phyloP scores from a whole-genome alignment of 805 yeast species.

The Lipomyces starkeyi region DNA sequence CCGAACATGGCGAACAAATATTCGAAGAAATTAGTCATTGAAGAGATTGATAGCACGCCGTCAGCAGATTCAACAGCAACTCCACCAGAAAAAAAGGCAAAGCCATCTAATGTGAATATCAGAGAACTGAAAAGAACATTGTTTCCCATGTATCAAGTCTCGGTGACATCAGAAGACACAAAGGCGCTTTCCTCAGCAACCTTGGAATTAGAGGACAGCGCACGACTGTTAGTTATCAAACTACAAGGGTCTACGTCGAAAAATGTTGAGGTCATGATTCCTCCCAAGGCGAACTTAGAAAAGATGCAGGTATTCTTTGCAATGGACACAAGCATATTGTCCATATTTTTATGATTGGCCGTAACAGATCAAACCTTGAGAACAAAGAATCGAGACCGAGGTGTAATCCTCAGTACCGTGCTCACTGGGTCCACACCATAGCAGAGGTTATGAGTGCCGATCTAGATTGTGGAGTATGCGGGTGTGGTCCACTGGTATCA shows the following conservation, averaged over 20 bases:
- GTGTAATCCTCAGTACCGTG: neutral
- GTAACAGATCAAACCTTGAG: neutral
- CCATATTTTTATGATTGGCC: slow-evolving; percentile 24
- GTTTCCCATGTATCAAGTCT: slow-evolving; percentile 16
- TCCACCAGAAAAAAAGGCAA: neutral
- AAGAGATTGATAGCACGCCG: slow-evolving; percentile 10
- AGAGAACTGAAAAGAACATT: slow-evolving; percentile 14
- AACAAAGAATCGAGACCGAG: neutral
- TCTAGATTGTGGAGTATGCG: neutral
- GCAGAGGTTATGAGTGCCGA: neutral
- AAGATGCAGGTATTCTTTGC: slow-evolving; percentile 20
- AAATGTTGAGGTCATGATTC: slow-evolving; percentile 11
- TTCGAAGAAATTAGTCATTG: slow-evolving; percentile 5
- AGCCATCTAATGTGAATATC: neutral
- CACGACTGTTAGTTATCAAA: slow-evolving; percentile 5
- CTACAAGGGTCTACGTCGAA: neutral
- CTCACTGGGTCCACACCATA: too few relatives aligned
- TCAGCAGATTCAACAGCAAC: neutral
- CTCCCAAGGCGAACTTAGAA: slow-evolving; percentile 6
- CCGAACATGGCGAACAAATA: neutral
- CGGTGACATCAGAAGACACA: neutral
- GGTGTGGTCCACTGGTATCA: neutral
- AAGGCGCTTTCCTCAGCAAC: slow-evolving; percentile 17
- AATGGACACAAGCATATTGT: slow-evolving; percentile 14
- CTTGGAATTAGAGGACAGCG: slow-evolving; percentile 11